Base-by-base conservation (phyloP, 2,329 filamentous ascomycete species). In the Aspergillus sp. region DNA sequence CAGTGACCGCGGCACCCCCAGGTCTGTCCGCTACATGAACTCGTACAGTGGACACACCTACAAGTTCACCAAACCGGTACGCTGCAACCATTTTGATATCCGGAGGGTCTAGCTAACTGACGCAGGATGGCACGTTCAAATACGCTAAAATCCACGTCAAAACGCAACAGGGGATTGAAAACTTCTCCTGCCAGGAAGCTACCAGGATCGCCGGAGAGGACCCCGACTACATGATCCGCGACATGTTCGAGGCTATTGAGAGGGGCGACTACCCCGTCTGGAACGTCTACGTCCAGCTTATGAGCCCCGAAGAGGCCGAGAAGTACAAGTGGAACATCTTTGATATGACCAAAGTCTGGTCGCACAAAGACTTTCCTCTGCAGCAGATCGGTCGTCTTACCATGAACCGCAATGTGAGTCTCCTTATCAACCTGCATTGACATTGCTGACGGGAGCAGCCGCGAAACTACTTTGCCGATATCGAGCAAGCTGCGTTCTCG, bases 211-310 rank as follows among this genome's bases (percentile, higher is more conserved):
- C 80, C 5, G 88, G 88, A 0, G 85, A 90, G 64, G 87, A 93
- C 56, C 89, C 89, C 0, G 90, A 93, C 60, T 93, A 90, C 74
- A 89, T 93, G 64, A 84, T 89, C 52, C 90, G 89, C 68, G 90
- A 93, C 63, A 78, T 93, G 1, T 82, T 79, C 64, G 84, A 90
- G 59, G 89, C 89, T 6, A 93, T 93, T 51, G 84, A 88, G 11
- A 85, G 79, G 23, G 87, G 88, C 4, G 80, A 81, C 0, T 91
- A 81, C 64, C 89, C 90, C 9, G 87, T 85, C 66, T 93, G 89
- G 89, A 87, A 88, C 65, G 89, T 93, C 59, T 89, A 21, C 4
- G 17, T 43, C 9, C 40, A 43, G n/a, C n/a, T 43, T 0, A 88
- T 47, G 88, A 95, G 14, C 90, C 40, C 40, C 3, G 40, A 21